Evolutionary conservation across 31 red algal species (phyloP).

Genomic region (Porphyra umbilicalis): DNA sequence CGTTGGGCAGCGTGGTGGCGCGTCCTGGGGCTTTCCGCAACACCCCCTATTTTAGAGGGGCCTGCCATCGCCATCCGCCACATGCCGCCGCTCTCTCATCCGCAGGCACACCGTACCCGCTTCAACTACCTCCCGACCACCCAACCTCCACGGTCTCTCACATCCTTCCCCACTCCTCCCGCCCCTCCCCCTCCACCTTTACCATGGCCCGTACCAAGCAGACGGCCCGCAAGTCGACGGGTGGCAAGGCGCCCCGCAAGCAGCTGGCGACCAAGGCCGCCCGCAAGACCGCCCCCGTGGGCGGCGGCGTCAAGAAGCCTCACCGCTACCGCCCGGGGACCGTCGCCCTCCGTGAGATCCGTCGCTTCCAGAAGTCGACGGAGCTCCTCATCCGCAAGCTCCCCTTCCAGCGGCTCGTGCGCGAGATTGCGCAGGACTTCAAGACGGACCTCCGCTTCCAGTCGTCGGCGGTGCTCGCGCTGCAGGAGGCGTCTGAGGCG

Average conservation of each 20-base stretch:
- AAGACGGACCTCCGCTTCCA: slow-evolving; percentile 99
- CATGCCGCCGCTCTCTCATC: background rate
- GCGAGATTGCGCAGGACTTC: slow-evolving; percentile 99
- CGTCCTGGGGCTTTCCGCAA: slow-evolving; percentile 2
- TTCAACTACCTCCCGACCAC: background rate
- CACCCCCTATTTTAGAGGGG: background rate
- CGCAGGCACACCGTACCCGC: background rate
- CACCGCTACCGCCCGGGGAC: slow-evolving; percentile 99
- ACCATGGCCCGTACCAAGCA: slow-evolving; percentile 98
- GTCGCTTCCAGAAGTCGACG: slow-evolving; percentile 96
- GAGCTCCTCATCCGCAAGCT: slow-evolving; percentile 99
- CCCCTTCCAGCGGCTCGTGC: slow-evolving; percentile 98
- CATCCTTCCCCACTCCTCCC: background rate
- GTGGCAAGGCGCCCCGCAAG: slow-evolving; percentile 98
- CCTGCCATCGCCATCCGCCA: background rate
- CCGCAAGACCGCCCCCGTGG: slow-evolving; percentile 90
- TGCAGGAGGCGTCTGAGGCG: slow-evolving; percentile 98
- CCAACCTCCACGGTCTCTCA: background rate
- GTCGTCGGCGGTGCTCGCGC: slow-evolving; percentile 88
- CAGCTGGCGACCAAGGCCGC: slow-evolving; percentile 99
- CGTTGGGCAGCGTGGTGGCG: slow-evolving; percentile 10
- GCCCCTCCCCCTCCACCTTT: background rate
- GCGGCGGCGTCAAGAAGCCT: slow-evolving; percentile 96
- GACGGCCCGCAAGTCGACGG: slow-evolving; percentile 98
- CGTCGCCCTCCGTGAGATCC: slow-evolving; percentile 98